Conservation (phyloP, 495 filamentous ascomycete species). For the Penicillium soppii region DNA sequence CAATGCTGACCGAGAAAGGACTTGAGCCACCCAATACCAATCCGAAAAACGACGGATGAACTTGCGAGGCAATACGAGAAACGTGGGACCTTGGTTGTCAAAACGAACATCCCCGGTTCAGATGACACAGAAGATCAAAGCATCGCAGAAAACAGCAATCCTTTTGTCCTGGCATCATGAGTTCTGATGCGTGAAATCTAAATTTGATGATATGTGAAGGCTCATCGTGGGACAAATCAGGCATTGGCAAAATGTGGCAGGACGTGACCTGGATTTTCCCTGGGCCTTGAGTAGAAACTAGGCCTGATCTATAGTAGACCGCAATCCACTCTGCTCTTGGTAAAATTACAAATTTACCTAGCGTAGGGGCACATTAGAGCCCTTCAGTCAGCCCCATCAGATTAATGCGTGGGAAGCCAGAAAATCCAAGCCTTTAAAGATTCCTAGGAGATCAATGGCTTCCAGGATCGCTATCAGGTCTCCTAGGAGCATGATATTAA, state of each 20-base stretch:
- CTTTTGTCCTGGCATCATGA: not conserved
- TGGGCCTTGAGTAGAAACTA: not conserved
- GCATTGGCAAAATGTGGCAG: not conserved
- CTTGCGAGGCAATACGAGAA: not conserved
- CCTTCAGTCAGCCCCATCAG: not conserved
- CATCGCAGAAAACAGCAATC: not conserved
- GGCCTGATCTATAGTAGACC: not conserved
- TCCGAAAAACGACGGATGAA: not conserved
- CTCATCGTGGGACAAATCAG: not conserved
- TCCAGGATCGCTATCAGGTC: not conserved
- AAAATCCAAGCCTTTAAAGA: not conserved
- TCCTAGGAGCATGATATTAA: not conserved
- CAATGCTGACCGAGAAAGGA: not conserved
- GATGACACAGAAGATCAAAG: not conserved
- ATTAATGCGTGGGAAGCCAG: not conserved
- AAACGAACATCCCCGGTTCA: not conserved
- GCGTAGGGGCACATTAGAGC: not conserved
- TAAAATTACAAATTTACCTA: not conserved
- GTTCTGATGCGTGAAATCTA: not conserved
- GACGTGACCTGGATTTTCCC: not conserved
- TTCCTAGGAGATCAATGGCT: not conserved
- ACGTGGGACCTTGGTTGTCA: not conserved
- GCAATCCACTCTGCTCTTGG: not conserved
- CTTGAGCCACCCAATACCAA: not conserved
- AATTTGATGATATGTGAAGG: not conserved